These are phyloP conservation scores for Xylaria grammica DNA, from an alignment of 495 filamentous ascomycete genomes.

Conservation along the genomic window DNA sequence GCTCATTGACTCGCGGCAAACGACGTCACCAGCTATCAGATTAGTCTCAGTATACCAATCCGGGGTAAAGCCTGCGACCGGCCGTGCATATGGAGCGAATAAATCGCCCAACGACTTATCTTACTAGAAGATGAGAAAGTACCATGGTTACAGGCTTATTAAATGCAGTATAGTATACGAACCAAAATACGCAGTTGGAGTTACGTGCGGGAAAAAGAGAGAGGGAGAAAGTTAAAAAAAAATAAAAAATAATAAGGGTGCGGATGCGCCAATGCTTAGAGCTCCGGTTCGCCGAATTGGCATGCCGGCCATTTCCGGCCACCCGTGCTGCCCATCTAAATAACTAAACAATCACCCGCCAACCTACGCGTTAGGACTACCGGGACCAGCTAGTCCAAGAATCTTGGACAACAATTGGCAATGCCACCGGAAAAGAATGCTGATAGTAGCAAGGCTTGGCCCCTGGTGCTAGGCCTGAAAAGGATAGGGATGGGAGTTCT, in stretches of 20 bases:
- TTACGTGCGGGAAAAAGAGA: too few relatives aligned
- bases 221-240: too few relatives aligned
- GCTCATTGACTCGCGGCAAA: slow-evolving; percentile 15
- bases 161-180: too few relatives aligned
- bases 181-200: too few relatives aligned
- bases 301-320: slow-evolving; percentile 6
- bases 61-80: too few relatives aligned
- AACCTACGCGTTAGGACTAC: background rate
- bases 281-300: slow-evolving; percentile 16
- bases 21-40: slow-evolving; percentile 34
- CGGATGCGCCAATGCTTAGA: background rate
- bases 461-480: background rate
- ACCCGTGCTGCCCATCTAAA: background rate
- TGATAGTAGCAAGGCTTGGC: background rate
- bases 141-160: too few relatives aligned
- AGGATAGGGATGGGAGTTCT: slow-evolving; percentile 9
- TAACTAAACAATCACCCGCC: too few relatives aligned
- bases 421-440: background rate
- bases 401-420: background rate
- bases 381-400: background rate
- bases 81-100: too few relatives aligned
- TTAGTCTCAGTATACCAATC: too few relatives aligned
- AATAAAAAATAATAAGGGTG: too few relatives aligned
- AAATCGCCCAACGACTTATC: too few relatives aligned
- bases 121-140: too few relatives aligned